Base-by-base conservation (phyloP, 1,284 basidiomycete species). In the Cystobasidium pallidum region DNA sequence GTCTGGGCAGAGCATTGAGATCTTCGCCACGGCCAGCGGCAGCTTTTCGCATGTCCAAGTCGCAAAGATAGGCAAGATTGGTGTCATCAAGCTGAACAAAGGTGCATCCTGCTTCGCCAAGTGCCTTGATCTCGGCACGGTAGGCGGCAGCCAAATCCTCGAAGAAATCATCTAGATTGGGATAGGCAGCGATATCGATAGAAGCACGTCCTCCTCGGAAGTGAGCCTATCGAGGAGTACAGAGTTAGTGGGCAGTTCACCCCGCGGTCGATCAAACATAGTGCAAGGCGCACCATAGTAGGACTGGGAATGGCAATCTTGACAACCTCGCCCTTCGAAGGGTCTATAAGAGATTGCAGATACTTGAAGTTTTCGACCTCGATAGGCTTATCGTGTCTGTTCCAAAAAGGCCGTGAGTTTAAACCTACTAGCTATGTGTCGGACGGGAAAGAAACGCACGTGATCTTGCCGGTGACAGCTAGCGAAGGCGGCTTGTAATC, bases 71-170 rank as follows among this genome's bases (percentile, higher is more conserved):
- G 28, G 74, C 73, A 21, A 76, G 57, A 64, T 76, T 76, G 45
- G 75, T 76, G 63, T 76, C 75, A 41, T 76, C 75, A 11, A 76
- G 70, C 58, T 76, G 75, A 66, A 90, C 66, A 74, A 81, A 81
- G 83, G 89, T 84, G 80, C 89, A 91, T 11, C 90, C 91, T 0
- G 86, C 83, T 2, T 84, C 83, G 80, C 91, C 90, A 2, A 92
- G 83, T 28, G 88, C 87, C 43, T 85, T 81, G 70, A 92, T 86
- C 79, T 92, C 90, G 68, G 84, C 84, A 65, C 86, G 85, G 80
- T 90, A 92, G 0, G 62, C 62, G 51, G 62, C 62, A 51, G 62
- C 68, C 36, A 76, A 55, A 61, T 76, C 75, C 70, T 74, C 71
- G 59, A 79, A 80, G 76, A 79, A 80, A 39, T 76, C 77, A 43